Conservation (phyloP, 1,284 basidiomycete genomes). For the Moniliophthora roreri region DNA sequence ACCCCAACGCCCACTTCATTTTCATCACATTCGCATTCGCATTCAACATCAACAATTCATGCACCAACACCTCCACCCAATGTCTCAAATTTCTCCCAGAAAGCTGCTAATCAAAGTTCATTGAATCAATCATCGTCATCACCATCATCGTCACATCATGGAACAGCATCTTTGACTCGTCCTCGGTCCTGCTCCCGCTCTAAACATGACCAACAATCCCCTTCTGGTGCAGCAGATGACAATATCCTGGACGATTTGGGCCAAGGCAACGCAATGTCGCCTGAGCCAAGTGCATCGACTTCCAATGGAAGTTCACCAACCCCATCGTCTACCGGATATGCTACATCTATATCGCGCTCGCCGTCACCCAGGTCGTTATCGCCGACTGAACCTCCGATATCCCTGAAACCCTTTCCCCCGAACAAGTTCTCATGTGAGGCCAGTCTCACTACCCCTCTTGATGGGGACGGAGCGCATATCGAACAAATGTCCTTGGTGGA, state of each 20-base stretch:
- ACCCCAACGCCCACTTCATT: slow-evolving; percentile 39
- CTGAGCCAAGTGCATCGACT: slow-evolving; percentile 19
- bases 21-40: slow-evolving; percentile 35
- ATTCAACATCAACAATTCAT: slow-evolving; percentile 39
- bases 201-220: neutral
- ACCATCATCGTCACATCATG: slow-evolving; percentile 9
- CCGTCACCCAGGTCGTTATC: slow-evolving; percentile 31
- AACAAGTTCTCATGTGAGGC: neutral
- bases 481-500: neutral
- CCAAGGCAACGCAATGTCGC: slow-evolving; percentile 15
- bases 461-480: neutral
- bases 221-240: slow-evolving; percentile 16
- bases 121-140: slow-evolving; percentile 14
- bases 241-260: slow-evolving; percentile 11
- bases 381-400: slow-evolving; percentile 4
- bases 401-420: neutral
- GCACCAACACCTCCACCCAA: slow-evolving; percentile 33
- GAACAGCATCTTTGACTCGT: slow-evolving; percentile 9
- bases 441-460: neutral
- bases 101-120: slow-evolving; percentile 23
- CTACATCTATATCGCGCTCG: slow-evolving; percentile 43
- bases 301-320: slow-evolving; percentile 39
- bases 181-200: neutral
- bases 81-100: slow-evolving; percentile 24
- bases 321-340: slow-evolving; percentile 41